phyloP scores from a whole-genome alignment of 2,329 filamentous ascomycete species.

The Rhexocercosporidium sp. region DNA sequence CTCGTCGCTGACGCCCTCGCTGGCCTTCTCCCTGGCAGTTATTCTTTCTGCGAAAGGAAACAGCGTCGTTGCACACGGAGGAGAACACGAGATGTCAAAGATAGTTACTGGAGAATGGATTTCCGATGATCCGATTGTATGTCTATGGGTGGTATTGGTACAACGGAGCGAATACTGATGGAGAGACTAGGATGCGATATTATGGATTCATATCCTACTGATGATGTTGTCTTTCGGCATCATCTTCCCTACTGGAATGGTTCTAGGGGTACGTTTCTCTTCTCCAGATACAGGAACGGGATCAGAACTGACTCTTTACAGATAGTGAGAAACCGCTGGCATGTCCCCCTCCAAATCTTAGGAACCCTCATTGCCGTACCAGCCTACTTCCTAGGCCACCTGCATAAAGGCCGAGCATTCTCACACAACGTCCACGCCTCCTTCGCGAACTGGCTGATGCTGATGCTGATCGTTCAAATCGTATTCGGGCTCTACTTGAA shows the following conservation, averaged over 20 bases:
- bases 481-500: slow-evolving; percentile 85
- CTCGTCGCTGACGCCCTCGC: neutral
- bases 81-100: slow-evolving; percentile 14
- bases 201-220: slow-evolving; percentile 94
- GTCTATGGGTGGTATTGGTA: neutral
- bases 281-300: neutral
- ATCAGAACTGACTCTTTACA: slow-evolving; percentile 45
- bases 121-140: slow-evolving; percentile 18
- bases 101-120: slow-evolving; percentile 14
- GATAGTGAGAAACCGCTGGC: slow-evolving; percentile 91
- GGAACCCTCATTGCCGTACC: slow-evolving; percentile 77
- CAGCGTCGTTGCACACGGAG: slow-evolving; percentile 15
- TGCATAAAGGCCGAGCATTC: slow-evolving; percentile 89
- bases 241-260: slow-evolving; percentile 94
- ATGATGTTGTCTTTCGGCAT: slow-evolving; percentile 89
- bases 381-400: slow-evolving; percentile 90
- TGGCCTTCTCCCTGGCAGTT: slow-evolving; percentile 4
- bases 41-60: slow-evolving; percentile 1
- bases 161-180: neutral
- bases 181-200: slow-evolving; percentile 67
- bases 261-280: slow-evolving; percentile 73
- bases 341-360: slow-evolving; percentile 84
- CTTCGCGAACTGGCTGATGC: slow-evolving; percentile 81
- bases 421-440: slow-evolving; percentile 77
- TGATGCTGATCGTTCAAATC: slow-evolving; percentile 78